These are phyloP conservation scores for Venturia pyrina DNA, from an alignment of 2,329 filamentous ascomycete genomes.

Conservation along the genomic window DNA sequence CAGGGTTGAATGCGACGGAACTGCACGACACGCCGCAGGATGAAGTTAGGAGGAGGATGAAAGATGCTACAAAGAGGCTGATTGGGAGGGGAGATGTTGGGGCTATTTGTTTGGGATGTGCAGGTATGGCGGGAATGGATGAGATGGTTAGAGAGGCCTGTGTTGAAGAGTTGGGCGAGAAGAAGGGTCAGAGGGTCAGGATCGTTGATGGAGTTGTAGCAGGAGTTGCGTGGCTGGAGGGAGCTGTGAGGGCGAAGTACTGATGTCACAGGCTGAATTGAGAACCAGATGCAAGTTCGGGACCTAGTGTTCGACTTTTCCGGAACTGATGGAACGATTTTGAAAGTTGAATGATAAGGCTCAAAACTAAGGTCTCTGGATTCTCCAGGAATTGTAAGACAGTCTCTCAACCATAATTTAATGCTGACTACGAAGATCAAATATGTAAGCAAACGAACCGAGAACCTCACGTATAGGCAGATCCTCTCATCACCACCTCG, in stretches of 20 bases:
- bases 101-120: conserved; percentile 77
- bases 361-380: too few species aligned
- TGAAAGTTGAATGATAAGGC: too few species aligned
- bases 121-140: conserved; percentile 82
- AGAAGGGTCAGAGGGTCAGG: conserved; percentile 48
- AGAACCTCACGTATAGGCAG: too few species aligned
- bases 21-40: conserved; percentile 60
- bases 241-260: conserved; percentile 26
- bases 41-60: conserved; percentile 56
- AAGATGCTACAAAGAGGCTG: conserved; percentile 57
- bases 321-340: too few species aligned
- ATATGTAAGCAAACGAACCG: too few species aligned
- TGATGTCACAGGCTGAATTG: neutral
- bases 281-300: too few species aligned
- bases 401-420: too few species aligned
- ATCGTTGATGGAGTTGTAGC: conserved; percentile 75
- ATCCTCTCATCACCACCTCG: too few species aligned
- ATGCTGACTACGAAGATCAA: too few species aligned
- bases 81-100: conserved; percentile 47
- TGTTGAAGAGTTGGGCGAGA: conserved; percentile 51
- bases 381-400: too few species aligned
- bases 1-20: conserved; percentile 69
- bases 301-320: too few species aligned
- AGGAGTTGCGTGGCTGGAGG: conserved; percentile 53
- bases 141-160: conserved; percentile 63